Evolutionary conservation across 177 flowering plant genomes (phyloP).

Genomic region (Vitis hybrid): DNA sequence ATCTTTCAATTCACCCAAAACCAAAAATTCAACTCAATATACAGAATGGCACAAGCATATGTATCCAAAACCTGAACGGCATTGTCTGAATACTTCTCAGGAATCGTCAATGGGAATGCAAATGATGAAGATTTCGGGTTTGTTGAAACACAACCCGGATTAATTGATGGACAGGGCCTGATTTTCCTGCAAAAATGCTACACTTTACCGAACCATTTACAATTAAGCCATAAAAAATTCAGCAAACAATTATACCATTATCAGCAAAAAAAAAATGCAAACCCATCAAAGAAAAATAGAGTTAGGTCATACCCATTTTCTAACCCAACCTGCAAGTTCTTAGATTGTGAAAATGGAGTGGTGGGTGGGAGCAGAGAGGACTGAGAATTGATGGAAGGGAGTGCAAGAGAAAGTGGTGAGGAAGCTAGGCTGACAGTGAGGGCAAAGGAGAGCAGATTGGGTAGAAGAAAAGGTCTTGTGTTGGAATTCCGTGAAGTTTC

Average conservation of each 20-base stretch:
- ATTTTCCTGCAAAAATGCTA: conserved; percentile 58
- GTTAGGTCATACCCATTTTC: conserved; percentile 62
- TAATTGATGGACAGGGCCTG: conserved; percentile 82
- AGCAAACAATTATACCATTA: background rate
- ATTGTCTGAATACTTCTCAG: conserved; percentile 43
- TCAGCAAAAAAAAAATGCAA: conserved; percentile 2
- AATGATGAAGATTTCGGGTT: conserved; percentile 80
- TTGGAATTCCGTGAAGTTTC: conserved; percentile 7
- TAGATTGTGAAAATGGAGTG: conserved; percentile 88
- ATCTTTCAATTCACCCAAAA: background rate
- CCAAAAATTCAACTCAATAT: conserved; percentile 5
- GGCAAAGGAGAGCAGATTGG: conserved; percentile 58
- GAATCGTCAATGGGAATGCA: conserved; percentile 77
- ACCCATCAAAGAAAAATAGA: conserved; percentile 1
- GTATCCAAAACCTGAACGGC: conserved; percentile 52
- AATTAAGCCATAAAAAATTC: background rate
- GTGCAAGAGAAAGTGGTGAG: conserved; percentile 66
- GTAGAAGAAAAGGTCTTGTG: conserved; percentile 20
- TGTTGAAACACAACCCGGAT: conserved; percentile 85
- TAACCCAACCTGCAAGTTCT: conserved; percentile 64
- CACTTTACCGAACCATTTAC: background rate
- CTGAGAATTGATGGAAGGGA: conserved; percentile 66
- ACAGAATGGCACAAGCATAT: background rate
- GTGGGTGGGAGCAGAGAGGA: conserved; percentile 40
- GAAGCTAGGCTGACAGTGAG: conserved; percentile 46